Percentiles rank a stretch among this genome's conserved stretches.
Conservation (phyloP, 2,329 filamentous ascomycete species). For the Aspergillus bombycis region DNA sequence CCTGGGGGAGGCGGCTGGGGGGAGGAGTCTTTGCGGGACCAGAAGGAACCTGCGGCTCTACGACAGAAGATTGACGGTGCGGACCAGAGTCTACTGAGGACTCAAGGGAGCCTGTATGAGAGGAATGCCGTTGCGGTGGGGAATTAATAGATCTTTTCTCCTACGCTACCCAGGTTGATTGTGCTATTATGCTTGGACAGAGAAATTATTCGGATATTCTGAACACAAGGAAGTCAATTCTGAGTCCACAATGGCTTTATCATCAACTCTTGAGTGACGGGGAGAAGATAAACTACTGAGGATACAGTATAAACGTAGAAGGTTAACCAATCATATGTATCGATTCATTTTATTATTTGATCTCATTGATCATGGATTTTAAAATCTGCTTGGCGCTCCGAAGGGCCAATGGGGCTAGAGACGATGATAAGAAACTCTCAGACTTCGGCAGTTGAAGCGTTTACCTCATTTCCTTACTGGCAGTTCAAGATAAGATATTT, state of each 20-base stretch:
- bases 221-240: neutral
- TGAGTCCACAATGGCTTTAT: neutral
- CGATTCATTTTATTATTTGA: neutral
- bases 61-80: neutral
- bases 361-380: neutral
- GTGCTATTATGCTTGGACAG: no score
- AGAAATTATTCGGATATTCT: no score
- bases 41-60: neutral
- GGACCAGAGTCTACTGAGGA: neutral
- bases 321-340: neutral
- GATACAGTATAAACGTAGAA: no score
- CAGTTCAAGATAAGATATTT: neutral
- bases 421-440: neutral
- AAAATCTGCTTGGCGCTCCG: neutral
- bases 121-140: neutral
- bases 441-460: neutral
- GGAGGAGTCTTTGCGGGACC: neutral
- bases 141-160: neutral
- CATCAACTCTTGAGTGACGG: neutral
- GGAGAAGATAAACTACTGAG: neutral
- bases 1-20: conserved; percentile 1
- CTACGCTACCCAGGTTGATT: neutral
- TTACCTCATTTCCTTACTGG: neutral
- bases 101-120: neutral
- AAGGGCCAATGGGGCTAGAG: neutral